These are phyloP conservation scores for Starmerella stigmatis DNA, from an alignment of 805 yeast species.

Conservation along the genomic window DNA sequence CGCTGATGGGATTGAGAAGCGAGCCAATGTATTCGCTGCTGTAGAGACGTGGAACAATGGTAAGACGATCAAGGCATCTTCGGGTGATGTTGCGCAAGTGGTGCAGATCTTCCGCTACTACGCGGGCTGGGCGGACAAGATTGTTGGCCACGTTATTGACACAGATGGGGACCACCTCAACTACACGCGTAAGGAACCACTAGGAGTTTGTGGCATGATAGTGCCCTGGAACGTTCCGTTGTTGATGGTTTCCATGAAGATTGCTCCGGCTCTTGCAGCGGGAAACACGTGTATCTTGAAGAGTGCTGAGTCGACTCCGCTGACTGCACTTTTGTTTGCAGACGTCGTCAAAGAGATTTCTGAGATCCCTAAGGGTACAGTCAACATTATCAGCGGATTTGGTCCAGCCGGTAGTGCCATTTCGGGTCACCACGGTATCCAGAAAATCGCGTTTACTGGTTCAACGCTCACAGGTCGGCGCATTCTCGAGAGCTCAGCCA, in stretches of 20 bases:
- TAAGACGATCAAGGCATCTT: conserved; percentile 43
- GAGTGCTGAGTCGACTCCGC: conserved; percentile 67
- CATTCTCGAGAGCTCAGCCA: conserved; percentile 65
- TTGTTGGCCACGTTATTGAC: conserved; percentile 51
- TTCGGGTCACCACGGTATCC: conserved; percentile 53
- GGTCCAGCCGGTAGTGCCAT: conserved; percentile 61
- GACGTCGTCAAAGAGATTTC: conserved; percentile 44
- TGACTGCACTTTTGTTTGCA: conserved; percentile 55
- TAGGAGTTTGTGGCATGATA: conserved; percentile 57
- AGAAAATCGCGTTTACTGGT: conserved; percentile 89
- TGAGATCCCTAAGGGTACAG: conserved; percentile 68
- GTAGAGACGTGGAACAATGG: conserved; percentile 88
- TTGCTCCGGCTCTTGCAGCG: conserved; percentile 73
- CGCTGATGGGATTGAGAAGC: conserved; percentile 67
- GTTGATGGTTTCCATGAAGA: conserved; percentile 70
- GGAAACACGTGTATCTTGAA: conserved; percentile 66
- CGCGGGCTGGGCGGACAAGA: conserved; percentile 69
- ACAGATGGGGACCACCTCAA: conserved; percentile 51
- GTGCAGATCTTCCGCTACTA: conserved; percentile 50
- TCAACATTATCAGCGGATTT: conserved; percentile 59
- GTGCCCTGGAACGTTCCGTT: conserved; percentile 68
- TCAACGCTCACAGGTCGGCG: conserved; percentile 79
- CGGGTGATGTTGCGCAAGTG: conserved; percentile 46
- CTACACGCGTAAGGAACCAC: conserved; percentile 58
- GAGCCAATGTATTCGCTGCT: conserved; percentile 61